These are phyloP conservation scores for Teunomyces atbi DNA, from an alignment of 805 yeast species.

Conservation along the genomic window DNA sequence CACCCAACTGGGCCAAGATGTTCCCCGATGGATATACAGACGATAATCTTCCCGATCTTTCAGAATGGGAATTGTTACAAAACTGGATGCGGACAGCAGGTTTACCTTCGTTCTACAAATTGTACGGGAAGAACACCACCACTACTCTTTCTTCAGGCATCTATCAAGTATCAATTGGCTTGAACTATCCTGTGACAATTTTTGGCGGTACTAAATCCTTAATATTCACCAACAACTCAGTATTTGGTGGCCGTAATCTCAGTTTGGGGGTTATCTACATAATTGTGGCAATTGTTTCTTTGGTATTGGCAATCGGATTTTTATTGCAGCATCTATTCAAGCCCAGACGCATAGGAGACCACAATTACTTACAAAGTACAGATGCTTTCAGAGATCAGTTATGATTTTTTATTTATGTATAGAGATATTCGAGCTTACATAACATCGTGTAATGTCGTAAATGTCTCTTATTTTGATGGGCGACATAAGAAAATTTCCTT, in stretches of 20 bases:
- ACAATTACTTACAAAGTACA: slow-evolving; percentile 47
- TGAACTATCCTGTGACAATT: slow-evolving; percentile 77
- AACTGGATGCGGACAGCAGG: slow-evolving; percentile 99
- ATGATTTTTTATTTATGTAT: slow-evolving; percentile 7
- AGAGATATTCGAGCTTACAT: not conserved
- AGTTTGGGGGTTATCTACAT: slow-evolving; percentile 82
- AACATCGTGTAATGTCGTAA: not conserved
- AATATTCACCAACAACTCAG: slow-evolving; percentile 76
- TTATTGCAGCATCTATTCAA: slow-evolving; percentile 76
- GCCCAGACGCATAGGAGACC: slow-evolving; percentile 86
- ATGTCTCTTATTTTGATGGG: not conserved
- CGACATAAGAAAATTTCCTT: slow-evolving; percentile 4
- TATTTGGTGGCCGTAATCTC: slow-evolving; percentile 85
- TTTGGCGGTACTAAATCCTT: slow-evolving; percentile 90
- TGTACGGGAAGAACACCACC: slow-evolving; percentile 71
- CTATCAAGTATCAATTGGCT: slow-evolving; percentile 63
- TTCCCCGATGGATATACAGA: slow-evolving; percentile 90
- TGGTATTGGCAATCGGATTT: slow-evolving; percentile 71
- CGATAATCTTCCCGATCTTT: slow-evolving; percentile 72
- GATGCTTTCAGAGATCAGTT: slow-evolving; percentile 24
- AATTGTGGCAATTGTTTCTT: slow-evolving; percentile 75
- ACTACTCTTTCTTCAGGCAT: slow-evolving; percentile 59
- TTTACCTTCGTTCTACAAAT: slow-evolving; percentile 80
- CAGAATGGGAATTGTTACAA: slow-evolving; percentile 79
- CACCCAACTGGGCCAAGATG: slow-evolving; percentile 81